Percentiles rank a stretch among this genome's conserved stretches.
Conservation (phyloP, 2,329 filamentous ascomycete genomes). For the Botryosphaeria dothidea region DNA sequence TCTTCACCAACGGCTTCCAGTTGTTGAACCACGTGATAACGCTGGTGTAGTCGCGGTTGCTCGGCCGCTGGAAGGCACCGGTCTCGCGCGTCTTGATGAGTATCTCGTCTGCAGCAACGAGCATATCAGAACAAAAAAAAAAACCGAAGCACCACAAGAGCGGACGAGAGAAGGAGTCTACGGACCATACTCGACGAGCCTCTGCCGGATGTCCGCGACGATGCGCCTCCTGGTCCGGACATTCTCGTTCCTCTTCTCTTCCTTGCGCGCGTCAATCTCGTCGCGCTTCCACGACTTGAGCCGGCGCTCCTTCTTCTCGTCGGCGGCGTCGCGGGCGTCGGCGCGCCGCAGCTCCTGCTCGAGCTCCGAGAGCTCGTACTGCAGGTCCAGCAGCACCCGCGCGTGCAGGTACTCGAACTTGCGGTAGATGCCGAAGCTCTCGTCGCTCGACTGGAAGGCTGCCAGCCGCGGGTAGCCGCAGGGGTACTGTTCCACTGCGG, state of each 20-base stretch:
- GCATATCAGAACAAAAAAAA: not conserved
- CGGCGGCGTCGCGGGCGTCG: conserved; percentile 30
- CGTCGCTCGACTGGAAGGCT: conserved; percentile 38
- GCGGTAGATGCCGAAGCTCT: conserved; percentile 37
- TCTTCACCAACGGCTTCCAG: conserved; percentile 36
- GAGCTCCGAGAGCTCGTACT: conserved; percentile 34
- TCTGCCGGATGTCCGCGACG: conserved; percentile 33
- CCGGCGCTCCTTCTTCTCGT: not conserved
- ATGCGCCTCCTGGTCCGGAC: conserved; percentile 26
- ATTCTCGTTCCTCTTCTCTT: not conserved
- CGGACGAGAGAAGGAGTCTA: not conserved
- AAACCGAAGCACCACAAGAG: not conserved
- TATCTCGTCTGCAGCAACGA: conserved; percentile 33
- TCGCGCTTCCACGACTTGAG: not conserved
- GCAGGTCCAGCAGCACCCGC: conserved; percentile 34
- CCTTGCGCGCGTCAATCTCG: not conserved
- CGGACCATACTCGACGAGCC: conserved; percentile 38
- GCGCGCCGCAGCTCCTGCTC: conserved; percentile 30
- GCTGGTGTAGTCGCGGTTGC: conserved; percentile 41
- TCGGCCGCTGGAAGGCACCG: conserved; percentile 40
- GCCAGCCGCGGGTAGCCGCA: conserved; percentile 34
- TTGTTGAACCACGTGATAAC: conserved; percentile 40
- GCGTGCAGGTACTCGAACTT: conserved; percentile 35
- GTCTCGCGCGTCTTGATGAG: conserved; percentile 41
- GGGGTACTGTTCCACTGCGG: conserved; percentile 30